A percentile compares a stretch with the other conserved stretches of the same genome.
Evolutionary conservation across 108 stramenopile species (phyloP).

Genomic region (Cyclotella choctawhatcheeana): DNA sequence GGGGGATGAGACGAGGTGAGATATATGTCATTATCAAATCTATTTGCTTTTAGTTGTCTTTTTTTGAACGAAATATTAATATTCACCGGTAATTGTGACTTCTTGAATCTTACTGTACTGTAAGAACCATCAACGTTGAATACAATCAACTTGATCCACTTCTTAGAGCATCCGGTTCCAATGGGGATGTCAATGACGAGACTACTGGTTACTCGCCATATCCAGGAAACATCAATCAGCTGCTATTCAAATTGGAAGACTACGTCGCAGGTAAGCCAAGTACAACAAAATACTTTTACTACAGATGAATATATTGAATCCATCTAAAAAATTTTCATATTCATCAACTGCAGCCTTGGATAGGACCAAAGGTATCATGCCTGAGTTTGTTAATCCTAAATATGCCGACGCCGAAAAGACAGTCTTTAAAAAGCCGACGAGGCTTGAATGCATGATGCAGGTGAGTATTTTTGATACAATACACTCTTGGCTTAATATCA

Average conservation of each 20-base stretch:
- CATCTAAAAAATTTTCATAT: no score
- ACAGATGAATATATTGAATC: no score
- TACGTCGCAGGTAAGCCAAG: constrained; percentile 62
- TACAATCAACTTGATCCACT: constrained; percentile 99
- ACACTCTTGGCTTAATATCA: constrained; percentile 61
- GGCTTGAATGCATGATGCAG: constrained; percentile 99
- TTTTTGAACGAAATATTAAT: no score
- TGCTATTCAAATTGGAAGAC: constrained; percentile 84
- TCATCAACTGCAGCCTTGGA: constrained; percentile 76
- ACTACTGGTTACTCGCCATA: constrained; percentile 92
- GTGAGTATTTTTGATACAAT: neutral
- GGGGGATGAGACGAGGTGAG: constrained; percentile 26
- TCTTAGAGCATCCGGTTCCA: constrained; percentile 82
- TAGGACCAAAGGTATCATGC: constrained; percentile 91
- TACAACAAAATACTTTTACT: no score
- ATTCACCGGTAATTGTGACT: no score
- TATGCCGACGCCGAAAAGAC: constrained; percentile 93
- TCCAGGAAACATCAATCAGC: constrained; percentile 99
- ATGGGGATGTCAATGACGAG: constrained; percentile 94
- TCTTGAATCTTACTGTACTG: no score
- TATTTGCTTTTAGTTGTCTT: constrained; percentile 19
- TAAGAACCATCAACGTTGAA: constrained; percentile 96
- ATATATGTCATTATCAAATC: neutral
- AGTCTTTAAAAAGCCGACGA: constrained; percentile 97
- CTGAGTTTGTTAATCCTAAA: constrained; percentile 99